A percentile compares a stretch with the other conserved stretches of the same genome.
phyloP scores from a whole-genome alignment of 768 basidiomycete genomes.

The Tephrocybe sp. region DNA sequence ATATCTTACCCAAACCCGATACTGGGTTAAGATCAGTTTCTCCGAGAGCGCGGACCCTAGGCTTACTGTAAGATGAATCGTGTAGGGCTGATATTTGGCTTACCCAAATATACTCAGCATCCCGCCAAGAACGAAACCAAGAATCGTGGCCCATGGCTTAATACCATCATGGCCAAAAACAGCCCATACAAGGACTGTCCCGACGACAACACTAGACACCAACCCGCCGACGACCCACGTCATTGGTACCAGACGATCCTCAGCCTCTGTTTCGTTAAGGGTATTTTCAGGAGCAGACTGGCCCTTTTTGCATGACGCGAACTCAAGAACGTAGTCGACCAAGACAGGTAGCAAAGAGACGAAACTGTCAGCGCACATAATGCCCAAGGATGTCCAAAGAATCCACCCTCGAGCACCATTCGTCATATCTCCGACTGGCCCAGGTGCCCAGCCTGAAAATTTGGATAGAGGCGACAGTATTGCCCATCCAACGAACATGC shows the following conservation, averaged over 20 bases:
- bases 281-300: constrained; percentile 28
- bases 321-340: constrained; percentile 46
- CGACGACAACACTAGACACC: constrained; percentile 55
- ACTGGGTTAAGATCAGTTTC: constrained; percentile 95
- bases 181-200: constrained; percentile 80
- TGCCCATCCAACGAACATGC: constrained; percentile 97
- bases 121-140: constrained; percentile 82
- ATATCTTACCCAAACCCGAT: constrained; percentile 92
- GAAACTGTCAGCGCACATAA: constrained; percentile 93
- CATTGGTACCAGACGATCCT: constrained; percentile 78
- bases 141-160: constrained; percentile 90
- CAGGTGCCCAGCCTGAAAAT: constrained; percentile 87
- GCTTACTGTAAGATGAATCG: too few species aligned
- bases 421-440: constrained; percentile 84
- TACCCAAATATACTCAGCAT: constrained; percentile 88
- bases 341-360: constrained; percentile 82
- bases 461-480: constrained; percentile 89
- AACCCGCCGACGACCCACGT: constrained; percentile 78
- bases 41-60: constrained; percentile 88
- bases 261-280: constrained; percentile 71
- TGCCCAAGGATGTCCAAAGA: constrained; percentile 92
- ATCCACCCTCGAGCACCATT: constrained; percentile 94
- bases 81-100: too few species aligned
- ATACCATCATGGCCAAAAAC: constrained; percentile 93
- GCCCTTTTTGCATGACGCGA: constrained; percentile 27